Conservation (phyloP, 2,329 filamentous ascomycete genomes). For the Hymenoscyphus occultus region DNA sequence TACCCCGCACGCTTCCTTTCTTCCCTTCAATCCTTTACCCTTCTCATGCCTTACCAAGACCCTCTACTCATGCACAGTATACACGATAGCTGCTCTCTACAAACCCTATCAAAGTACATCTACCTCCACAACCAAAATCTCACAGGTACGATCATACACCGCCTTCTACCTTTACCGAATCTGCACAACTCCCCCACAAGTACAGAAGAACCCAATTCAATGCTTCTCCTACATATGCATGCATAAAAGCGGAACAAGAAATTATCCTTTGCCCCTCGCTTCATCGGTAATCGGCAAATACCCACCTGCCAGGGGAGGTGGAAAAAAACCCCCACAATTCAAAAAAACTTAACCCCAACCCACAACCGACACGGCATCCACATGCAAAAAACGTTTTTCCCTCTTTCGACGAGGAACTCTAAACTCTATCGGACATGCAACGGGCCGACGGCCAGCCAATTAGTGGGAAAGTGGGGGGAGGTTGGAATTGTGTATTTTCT, state of each 20-base stretch:
- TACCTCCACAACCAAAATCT: neutral
- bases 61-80: neutral
- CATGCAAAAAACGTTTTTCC: conserved; percentile 3
- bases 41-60: neutral
- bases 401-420: neutral
- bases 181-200: conserved; percentile 1
- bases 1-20: neutral
- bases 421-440: neutral
- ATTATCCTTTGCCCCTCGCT: neutral
- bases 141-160: neutral
- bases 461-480: neutral
- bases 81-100: neutral
- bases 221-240: neutral
- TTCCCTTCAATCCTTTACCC: neutral
- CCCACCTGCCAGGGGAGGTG: neutral
- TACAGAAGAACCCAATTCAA: neutral
- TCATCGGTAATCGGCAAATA: conserved; percentile 2
- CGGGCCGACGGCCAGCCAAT: neutral
- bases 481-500: neutral
- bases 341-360: neutral
- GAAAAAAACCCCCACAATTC: neutral
- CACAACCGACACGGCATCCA: neutral
- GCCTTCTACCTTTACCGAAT: neutral
- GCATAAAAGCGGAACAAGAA: conserved; percentile 1
- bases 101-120: neutral